Percentiles rank a stretch among this genome's conserved stretches.
phyloP scores from a whole-genome alignment of 1,139 yeast genomes.

The Arxiozyma slooffiae region DNA sequence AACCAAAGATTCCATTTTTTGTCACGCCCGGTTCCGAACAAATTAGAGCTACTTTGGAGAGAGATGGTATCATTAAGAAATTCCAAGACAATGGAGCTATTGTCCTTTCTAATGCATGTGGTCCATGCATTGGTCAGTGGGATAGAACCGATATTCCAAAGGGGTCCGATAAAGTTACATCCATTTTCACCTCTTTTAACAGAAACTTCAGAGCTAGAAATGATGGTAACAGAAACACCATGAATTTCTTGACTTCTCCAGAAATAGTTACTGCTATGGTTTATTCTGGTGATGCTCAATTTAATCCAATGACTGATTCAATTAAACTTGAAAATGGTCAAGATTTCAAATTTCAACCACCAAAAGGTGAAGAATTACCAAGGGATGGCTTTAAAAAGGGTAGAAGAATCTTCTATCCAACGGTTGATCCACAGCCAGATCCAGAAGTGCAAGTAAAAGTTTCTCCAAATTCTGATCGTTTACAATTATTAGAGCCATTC shows the following conservation, averaged over 20 bases:
- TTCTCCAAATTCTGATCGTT: constrained; percentile 67
- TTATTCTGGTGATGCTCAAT: constrained; percentile 80
- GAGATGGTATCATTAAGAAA: constrained; percentile 78
- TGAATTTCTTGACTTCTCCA: constrained; percentile 94
- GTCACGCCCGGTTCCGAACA: constrained; percentile 99
- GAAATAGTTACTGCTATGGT: constrained; percentile 96
- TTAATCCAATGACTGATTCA: constrained; percentile 77
- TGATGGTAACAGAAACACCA: constrained; percentile 93
- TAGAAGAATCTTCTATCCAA: constrained; percentile 77
- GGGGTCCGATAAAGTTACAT: constrained; percentile 56
- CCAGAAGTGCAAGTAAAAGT: constrained; percentile 62
- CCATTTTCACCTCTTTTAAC: constrained; percentile 91
- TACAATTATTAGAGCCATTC: constrained; percentile 84
- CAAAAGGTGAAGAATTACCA: constrained; percentile 78
- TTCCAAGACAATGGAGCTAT: constrained; percentile 80
- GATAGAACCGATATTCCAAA: constrained; percentile 65
- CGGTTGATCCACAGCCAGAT: constrained; percentile 60
- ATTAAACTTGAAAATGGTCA: constrained; percentile 58
- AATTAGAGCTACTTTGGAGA: constrained; percentile 90
- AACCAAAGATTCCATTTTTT: constrained; percentile 84
- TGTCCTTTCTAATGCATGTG: constrained; percentile 95
- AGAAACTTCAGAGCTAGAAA: constrained; percentile 95
- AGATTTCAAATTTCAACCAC: constrained; percentile 64
- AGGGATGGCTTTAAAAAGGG: constrained; percentile 71
- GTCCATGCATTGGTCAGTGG: constrained; percentile 99